Evolutionary conservation across 352 stramenopile species (phyloP).

Genomic region (Globisporangium paroecandrum): DNA sequence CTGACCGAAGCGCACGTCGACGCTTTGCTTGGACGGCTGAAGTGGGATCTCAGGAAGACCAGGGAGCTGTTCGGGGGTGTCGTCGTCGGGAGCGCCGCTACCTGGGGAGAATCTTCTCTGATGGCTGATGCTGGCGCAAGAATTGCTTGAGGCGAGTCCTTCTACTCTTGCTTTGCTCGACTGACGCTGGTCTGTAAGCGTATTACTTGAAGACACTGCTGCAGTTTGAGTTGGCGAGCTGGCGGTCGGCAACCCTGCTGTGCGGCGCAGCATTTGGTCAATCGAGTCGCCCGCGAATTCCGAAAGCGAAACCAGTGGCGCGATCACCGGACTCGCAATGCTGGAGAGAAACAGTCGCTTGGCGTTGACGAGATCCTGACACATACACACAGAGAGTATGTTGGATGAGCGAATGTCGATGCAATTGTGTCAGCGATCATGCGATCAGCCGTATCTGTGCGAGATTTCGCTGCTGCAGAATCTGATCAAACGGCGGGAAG

Average conservation of each 20-base stretch:
- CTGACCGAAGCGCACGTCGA: conserved; percentile 20
- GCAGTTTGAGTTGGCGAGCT: background rate
- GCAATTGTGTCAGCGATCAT: background rate
- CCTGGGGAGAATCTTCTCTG: background rate
- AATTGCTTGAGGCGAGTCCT: conserved; percentile 5
- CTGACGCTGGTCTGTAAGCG: conserved; percentile 1
- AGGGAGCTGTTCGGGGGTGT: background rate
- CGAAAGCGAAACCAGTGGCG: conserved; percentile 2
- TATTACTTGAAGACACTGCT: background rate
- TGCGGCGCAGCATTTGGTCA: conserved; percentile 13
- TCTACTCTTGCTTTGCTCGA: background rate
- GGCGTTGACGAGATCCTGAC: conserved; percentile 12
- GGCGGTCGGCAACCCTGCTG: background rate
- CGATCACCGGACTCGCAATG: conserved; percentile 2
- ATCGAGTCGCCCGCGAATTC: background rate
- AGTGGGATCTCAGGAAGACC: conserved; percentile 15
- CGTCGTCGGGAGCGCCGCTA: background rate
- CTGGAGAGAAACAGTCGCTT: conserved; percentile 31
- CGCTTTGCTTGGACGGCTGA: conserved; percentile 16
- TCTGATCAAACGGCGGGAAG: conserved; percentile 24
- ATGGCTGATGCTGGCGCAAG: background rate
- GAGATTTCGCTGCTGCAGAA: conserved; percentile 24
- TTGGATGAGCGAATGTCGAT: background rate
- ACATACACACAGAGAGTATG: background rate
- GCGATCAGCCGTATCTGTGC: conserved; percentile 13